These are phyloP conservation scores for Boechera divaricarpa DNA, from an alignment of 345 rosid genomes.

Conservation along the genomic window DNA sequence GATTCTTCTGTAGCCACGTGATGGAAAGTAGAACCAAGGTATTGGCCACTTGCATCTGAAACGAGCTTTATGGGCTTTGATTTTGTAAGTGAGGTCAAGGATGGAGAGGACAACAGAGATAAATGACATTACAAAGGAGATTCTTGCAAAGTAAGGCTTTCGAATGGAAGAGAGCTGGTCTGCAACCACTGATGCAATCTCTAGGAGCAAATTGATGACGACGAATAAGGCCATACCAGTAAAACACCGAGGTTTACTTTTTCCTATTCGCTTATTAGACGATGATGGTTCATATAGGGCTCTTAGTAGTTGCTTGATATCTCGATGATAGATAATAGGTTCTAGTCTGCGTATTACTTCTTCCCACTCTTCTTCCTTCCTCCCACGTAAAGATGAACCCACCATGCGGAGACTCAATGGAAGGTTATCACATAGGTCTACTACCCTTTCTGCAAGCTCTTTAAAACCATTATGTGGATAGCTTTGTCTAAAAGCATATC, in stretches of 20 bases:
- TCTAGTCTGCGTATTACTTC: neutral
- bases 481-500: neutral
- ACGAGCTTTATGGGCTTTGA: neutral
- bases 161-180: conserved; percentile 28
- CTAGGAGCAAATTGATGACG: conserved; percentile 6
- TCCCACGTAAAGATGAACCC: conserved; percentile 1
- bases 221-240: neutral
- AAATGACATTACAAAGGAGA: neutral
- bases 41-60: conserved; percentile 23
- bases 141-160: conserved; percentile 7
- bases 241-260: neutral
- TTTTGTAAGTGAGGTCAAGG: conserved; percentile 10
- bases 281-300: neutral
- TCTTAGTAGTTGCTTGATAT: neutral
- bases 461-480: neutral
- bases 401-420: neutral
- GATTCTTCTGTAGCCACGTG: conserved; percentile 8
- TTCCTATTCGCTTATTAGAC: neutral
- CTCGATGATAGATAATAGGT: neutral
- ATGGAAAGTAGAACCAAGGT: conserved; percentile 31
- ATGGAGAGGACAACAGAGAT: conserved; percentile 15
- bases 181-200: conserved; percentile 14
- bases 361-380: neutral
- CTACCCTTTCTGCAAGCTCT: neutral
- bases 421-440: neutral